These are phyloP conservation scores for Chamaenerion angustifolium DNA, from an alignment of 345 rosid genomes.

Conservation along the genomic window DNA sequence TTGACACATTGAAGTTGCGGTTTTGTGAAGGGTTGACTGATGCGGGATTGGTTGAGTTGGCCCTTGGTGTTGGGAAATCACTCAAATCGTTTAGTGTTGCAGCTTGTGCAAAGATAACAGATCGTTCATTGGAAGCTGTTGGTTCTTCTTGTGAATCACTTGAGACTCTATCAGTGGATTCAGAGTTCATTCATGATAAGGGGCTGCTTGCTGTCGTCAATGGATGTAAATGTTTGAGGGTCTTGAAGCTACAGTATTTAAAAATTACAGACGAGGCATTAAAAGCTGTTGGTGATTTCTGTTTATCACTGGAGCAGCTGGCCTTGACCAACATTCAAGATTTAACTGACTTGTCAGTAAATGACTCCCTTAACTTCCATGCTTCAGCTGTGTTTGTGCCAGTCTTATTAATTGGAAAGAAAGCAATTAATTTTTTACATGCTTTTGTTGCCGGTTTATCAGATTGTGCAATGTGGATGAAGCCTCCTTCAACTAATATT, in stretches of 20 bases:
- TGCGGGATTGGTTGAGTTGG: slow-evolving; percentile 51
- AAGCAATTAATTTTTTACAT: background rate
- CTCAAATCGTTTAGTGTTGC: slow-evolving; percentile 72
- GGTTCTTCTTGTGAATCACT: slow-evolving; percentile 54
- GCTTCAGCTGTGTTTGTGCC: background rate
- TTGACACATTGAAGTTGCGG: slow-evolving; percentile 65
- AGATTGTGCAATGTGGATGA: too few species aligned
- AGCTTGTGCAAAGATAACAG: slow-evolving; percentile 72
- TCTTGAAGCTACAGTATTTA: slow-evolving; percentile 65
- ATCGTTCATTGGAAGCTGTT: slow-evolving; percentile 58
- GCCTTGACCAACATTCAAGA: slow-evolving; percentile 65
- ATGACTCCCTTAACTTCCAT: slow-evolving; percentile 8
- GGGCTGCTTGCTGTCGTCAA: slow-evolving; percentile 64
- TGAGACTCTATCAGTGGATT: slow-evolving; percentile 61
- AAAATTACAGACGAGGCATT: slow-evolving; percentile 65
- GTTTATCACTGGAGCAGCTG: slow-evolving; percentile 58
- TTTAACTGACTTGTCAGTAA: slow-evolving; percentile 61
- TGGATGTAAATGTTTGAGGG: slow-evolving; percentile 56
- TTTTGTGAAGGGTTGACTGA: slow-evolving; percentile 88
- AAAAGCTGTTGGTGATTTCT: slow-evolving; percentile 43
- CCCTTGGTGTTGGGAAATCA: slow-evolving; percentile 45
- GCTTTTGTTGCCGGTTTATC: too few species aligned
- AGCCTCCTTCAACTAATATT: too few species aligned
- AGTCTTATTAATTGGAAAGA: background rate
- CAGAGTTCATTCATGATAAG: slow-evolving; percentile 51